A percentile compares a stretch with the other conserved stretches of the same genome.
Conservation (phyloP, 495 filamentous ascomycete genomes). For the Lasiosphaeriaceae sp. region DNA sequence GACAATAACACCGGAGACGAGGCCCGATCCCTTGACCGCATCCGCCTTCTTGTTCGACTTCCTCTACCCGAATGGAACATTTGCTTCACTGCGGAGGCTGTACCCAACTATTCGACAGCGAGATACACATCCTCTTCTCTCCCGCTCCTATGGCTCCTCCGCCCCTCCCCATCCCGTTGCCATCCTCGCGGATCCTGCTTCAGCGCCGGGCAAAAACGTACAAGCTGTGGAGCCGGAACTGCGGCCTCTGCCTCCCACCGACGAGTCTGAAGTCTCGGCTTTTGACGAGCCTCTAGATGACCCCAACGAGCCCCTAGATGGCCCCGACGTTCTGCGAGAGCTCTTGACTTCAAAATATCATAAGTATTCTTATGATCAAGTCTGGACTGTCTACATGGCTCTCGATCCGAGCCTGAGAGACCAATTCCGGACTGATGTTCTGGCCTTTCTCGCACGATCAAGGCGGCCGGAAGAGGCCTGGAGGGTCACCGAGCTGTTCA, state of each 20-base stretch:
- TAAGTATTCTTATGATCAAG: conserved; percentile 13
- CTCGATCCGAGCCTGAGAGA: conserved; percentile 15
- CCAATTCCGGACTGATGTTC: conserved; percentile 11
- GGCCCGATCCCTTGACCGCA: conserved; percentile 27
- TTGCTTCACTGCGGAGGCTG: conserved; percentile 44
- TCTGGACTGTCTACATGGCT: conserved; percentile 21
- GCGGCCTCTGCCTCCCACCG: too few species aligned
- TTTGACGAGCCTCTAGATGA: too few species aligned
- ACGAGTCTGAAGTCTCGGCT: neutral
- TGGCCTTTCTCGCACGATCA: conserved; percentile 23
- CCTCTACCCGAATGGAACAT: conserved; percentile 54
- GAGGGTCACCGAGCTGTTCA: conserved; percentile 25
- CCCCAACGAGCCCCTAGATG: too few species aligned
- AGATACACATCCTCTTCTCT: neutral
- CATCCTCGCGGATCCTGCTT: too few species aligned
- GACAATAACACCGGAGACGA: conserved; percentile 10
- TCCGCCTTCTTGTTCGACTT: conserved; percentile 57
- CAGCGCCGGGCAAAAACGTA: too few species aligned
- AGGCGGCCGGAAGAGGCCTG: conserved; percentile 18
- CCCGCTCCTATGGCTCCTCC: conserved; percentile 19
- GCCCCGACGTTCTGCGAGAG: neutral
- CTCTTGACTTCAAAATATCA: neutral
- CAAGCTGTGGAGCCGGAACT: too few species aligned
- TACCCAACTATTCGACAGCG: conserved; percentile 10
- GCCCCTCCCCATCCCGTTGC: neutral